These are phyloP conservation scores for Teunomyces atbi DNA, from an alignment of 805 yeast species.

Conservation along the genomic window DNA sequence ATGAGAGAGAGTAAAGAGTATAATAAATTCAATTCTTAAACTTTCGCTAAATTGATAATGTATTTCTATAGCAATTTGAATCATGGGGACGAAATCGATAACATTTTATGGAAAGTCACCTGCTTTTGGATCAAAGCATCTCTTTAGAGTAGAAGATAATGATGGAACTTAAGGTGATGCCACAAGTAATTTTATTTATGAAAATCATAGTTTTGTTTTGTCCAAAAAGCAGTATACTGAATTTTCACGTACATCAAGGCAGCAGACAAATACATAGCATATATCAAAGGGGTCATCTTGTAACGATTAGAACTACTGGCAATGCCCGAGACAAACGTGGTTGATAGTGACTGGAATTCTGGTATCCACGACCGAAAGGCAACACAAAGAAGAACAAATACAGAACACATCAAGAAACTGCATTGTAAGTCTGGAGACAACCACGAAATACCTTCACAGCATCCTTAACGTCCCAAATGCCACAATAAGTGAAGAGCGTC, in stretches of 20 bases:
- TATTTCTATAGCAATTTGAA: neutral
- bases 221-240: constrained; percentile 29
- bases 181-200: constrained; percentile 26
- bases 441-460: constrained; percentile 30
- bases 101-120: constrained; percentile 22
- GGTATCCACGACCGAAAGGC: constrained; percentile 12
- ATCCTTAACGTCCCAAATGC: constrained; percentile 66
- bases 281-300: constrained; percentile 26
- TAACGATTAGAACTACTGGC: constrained; percentile 25
- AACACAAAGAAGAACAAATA: constrained; percentile 20
- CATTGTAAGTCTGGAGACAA: constrained; percentile 30
- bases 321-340: constrained; percentile 32
- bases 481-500: constrained; percentile 50
- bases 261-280: constrained; percentile 22
- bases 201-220: constrained; percentile 30
- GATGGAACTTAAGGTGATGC: constrained; percentile 29
- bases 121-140: constrained; percentile 35
- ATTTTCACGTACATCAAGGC: constrained; percentile 27
- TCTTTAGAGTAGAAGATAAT: constrained; percentile 33
- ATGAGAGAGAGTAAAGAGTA: too few relatives aligned
- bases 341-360: constrained; percentile 26
- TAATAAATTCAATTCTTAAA: too few relatives aligned
- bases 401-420: constrained; percentile 32
- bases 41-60: too few relatives aligned
- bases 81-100: neutral